These are phyloP conservation scores for Mycena rosella DNA, from an alignment of 768 basidiomycete species.

Conservation along the genomic window DNA sequence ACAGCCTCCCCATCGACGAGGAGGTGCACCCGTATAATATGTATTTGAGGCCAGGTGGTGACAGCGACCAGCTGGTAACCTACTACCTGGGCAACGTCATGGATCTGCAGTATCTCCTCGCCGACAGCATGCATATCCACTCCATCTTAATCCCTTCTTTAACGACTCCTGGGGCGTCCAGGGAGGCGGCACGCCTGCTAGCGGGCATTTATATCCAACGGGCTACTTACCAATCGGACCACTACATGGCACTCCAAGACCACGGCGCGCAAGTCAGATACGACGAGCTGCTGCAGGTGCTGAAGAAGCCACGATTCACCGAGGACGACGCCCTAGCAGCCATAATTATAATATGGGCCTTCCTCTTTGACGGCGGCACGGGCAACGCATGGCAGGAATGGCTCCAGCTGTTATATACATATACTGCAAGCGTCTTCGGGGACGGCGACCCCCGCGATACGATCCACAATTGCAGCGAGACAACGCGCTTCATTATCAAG, in stretches of 20 bases:
- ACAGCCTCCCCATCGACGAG: slow-evolving; percentile 10
- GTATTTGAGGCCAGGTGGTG: slow-evolving; percentile 4
- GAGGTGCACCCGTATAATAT: not conserved
- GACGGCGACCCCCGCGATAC: slow-evolving; percentile 57
- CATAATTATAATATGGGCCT: slow-evolving; percentile 79
- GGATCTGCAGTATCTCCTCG: slow-evolving; percentile 77
- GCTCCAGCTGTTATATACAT: slow-evolving; percentile 70
- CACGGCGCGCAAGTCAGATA: slow-evolving; percentile 42
- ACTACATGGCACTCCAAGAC: slow-evolving; percentile 43
- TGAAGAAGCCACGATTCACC: slow-evolving; percentile 45
- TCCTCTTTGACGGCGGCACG: slow-evolving; percentile 82
- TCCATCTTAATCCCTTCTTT: slow-evolving; percentile 66
- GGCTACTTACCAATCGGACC: slow-evolving; percentile 37
- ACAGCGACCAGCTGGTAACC: slow-evolving; percentile 45
- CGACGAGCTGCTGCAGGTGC: slow-evolving; percentile 40
- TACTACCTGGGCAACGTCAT: slow-evolving; percentile 75
- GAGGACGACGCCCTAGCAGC: slow-evolving; percentile 86
- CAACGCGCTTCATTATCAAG: slow-evolving; percentile 80
- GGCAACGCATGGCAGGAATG: slow-evolving; percentile 80
- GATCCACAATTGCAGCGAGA: slow-evolving; percentile 60
- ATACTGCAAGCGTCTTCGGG: slow-evolving; percentile 63
- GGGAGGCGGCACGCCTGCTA: slow-evolving; percentile 72
- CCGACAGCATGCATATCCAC: slow-evolving; percentile 60
- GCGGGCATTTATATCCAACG: slow-evolving; percentile 66
- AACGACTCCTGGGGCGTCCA: slow-evolving; percentile 57